These are phyloP conservation scores for Podaxis sp. DNA, from an alignment of 768 basidiomycete species.

Conservation along the genomic window DNA sequence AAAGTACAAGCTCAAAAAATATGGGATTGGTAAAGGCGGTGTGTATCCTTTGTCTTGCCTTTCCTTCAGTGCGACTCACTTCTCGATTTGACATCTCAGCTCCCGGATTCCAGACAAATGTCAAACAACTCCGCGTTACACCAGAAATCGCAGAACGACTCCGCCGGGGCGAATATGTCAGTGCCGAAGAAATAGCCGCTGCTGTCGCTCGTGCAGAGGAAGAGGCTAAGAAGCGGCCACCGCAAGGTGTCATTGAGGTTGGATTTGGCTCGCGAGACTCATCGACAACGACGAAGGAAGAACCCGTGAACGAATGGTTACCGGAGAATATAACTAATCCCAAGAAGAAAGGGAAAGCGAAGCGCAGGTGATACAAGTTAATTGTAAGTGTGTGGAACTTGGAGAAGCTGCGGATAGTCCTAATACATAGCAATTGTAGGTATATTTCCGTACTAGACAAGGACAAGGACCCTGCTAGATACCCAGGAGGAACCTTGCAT, in stretches of 20 bases:
- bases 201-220: conserved; percentile 40
- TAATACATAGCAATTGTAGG: not conserved
- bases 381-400: not conserved
- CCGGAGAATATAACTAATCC: conserved; percentile 43
- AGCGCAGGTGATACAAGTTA: conserved; percentile 21
- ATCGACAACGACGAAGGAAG: conserved; percentile 11
- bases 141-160: conserved; percentile 53
- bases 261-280: conserved; percentile 17
- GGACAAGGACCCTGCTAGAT: not conserved
- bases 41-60: conserved; percentile 11
- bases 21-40: conserved; percentile 60
- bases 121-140: conserved; percentile 44
- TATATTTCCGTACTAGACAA: not conserved
- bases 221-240: conserved; percentile 12
- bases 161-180: conserved; percentile 46
- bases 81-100: conserved; percentile 26
- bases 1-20: conserved; percentile 35
- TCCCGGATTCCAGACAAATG: conserved; percentile 52
- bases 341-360: conserved; percentile 37
- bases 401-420: not conserved
- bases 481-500: not conserved
- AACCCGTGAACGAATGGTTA: conserved; percentile 45
- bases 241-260: conserved; percentile 21
- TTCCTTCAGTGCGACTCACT: not conserved
- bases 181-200: conserved; percentile 46